phyloP scores from a whole-genome alignment of 2,329 filamentous ascomycete genomes.

The Neurospora sp. region DNA sequence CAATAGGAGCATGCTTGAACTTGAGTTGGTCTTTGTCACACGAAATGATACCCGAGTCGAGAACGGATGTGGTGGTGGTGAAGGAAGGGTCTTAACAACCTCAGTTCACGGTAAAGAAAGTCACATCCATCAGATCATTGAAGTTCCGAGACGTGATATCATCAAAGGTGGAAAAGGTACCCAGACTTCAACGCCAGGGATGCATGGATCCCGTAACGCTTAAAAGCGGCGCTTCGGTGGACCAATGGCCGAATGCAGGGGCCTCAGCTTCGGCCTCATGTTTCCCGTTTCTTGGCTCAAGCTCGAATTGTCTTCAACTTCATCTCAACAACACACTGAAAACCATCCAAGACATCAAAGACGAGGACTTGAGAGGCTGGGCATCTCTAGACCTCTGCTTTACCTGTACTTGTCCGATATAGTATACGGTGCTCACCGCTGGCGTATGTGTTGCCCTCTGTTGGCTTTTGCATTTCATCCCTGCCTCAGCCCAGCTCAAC shows the following conservation, averaged over 20 bases:
- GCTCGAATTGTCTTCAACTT: background rate
- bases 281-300: background rate
- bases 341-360: background rate
- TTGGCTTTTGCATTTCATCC: background rate
- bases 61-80: no score
- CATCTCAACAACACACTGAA: background rate
- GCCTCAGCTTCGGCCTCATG: background rate
- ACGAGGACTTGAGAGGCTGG: background rate
- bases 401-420: background rate
- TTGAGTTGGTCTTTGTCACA: background rate
- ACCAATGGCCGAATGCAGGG: background rate
- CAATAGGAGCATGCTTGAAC: conserved; percentile 5
- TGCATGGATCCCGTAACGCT: background rate
- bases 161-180: background rate
- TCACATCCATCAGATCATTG: no score
- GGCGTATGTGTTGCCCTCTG: background rate
- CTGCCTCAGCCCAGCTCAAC: background rate
- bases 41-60: no score
- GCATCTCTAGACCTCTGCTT: background rate
- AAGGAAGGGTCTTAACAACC: no score
- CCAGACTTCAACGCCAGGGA: background rate
- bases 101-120: no score
- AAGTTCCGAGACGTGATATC: background rate
- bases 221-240: background rate
- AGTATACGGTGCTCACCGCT: background rate